Conservation (phyloP, 805 yeast genomes). For the Saccharomycopsis guyanensis region DNA sequence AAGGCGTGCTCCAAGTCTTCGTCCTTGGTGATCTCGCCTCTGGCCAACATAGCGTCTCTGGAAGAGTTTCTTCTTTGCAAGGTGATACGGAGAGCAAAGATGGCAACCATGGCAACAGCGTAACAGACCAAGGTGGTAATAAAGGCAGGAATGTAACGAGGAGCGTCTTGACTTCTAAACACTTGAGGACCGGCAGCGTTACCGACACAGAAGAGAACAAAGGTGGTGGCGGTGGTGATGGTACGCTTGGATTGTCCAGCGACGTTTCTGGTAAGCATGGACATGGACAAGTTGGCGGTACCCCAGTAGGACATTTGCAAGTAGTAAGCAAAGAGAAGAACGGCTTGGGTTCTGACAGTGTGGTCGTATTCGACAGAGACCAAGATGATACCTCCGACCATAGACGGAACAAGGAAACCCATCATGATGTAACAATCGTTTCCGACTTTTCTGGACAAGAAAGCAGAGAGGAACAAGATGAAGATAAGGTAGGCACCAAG, state of each 20-base stretch:
- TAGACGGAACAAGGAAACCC: slow-evolving; percentile 27
- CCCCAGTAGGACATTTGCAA: slow-evolving; percentile 26
- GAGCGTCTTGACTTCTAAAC: slow-evolving; percentile 37
- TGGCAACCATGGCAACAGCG: slow-evolving; percentile 32
- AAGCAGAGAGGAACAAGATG: slow-evolving; percentile 25
- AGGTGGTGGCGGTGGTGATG: slow-evolving; percentile 40
- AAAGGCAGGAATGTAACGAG: slow-evolving; percentile 43
- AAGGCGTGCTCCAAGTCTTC: slow-evolving; percentile 32
- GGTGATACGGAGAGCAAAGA: slow-evolving; percentile 27
- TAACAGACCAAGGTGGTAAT: slow-evolving; percentile 44
- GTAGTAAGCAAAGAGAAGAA: slow-evolving; percentile 27
- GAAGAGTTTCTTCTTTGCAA: slow-evolving; percentile 34
- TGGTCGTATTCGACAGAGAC: slow-evolving; percentile 24
- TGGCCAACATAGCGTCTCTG: slow-evolving; percentile 32
- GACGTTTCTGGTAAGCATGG: slow-evolving; percentile 33
- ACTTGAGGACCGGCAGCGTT: slow-evolving; percentile 50
- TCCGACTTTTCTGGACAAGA: slow-evolving; percentile 22
- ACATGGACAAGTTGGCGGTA: slow-evolving; percentile 23
- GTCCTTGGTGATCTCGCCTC: slow-evolving; percentile 22
- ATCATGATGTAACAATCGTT: slow-evolving; percentile 24
- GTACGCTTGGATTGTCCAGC: slow-evolving; percentile 71
- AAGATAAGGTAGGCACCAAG: slow-evolving; percentile 29
- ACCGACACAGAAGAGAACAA: slow-evolving; percentile 58
- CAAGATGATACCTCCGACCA: slow-evolving; percentile 28
- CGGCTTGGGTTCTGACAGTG: slow-evolving; percentile 24